phyloP scores from a whole-genome alignment of 768 basidiomycete genomes.

The Albatrellus ellisii region DNA sequence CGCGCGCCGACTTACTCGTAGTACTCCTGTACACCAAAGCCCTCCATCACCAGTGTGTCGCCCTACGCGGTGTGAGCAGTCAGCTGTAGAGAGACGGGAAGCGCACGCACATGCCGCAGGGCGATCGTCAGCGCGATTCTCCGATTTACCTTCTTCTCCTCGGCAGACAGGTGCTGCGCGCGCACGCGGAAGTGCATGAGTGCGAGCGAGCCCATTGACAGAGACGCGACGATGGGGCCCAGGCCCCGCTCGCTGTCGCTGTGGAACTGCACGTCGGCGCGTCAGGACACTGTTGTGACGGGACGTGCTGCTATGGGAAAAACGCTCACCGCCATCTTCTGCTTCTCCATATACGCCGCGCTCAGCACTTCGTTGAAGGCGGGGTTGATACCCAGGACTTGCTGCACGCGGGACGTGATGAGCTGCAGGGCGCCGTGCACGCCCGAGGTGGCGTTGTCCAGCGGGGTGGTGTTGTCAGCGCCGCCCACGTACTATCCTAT shows the following conservation, averaged over 20 bases:
- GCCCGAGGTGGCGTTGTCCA: slow-evolving; percentile 41
- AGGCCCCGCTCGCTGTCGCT: slow-evolving; percentile 67
- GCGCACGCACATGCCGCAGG: slow-evolving; percentile 46
- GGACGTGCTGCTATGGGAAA: slow-evolving; percentile 13
- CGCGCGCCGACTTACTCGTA: slow-evolving; percentile 43
- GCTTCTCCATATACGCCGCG: slow-evolving; percentile 76
- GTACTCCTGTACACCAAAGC: slow-evolving; percentile 45
- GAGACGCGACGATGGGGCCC: slow-evolving; percentile 58
- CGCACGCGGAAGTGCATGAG: slow-evolving; percentile 66
- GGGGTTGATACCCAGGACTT: slow-evolving; percentile 27
- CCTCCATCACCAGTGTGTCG: slow-evolving; percentile 71
- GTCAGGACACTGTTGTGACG: neutral
- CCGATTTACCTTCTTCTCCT: slow-evolving; percentile 14
- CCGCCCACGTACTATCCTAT: slow-evolving; percentile 59
- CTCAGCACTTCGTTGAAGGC: slow-evolving; percentile 70
- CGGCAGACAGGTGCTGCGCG: slow-evolving; percentile 18
- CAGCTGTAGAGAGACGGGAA: neutral
- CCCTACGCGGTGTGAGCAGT: slow-evolving; percentile 32
- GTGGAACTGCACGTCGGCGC: slow-evolving; percentile 40
- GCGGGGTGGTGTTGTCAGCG: slow-evolving; percentile 58
- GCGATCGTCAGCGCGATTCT: slow-evolving; percentile 37
- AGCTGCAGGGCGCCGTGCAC: slow-evolving; percentile 44
- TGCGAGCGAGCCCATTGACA: slow-evolving; percentile 68
- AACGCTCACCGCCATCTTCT: slow-evolving; percentile 73
- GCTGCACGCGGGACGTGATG: slow-evolving; percentile 40